Conservation (phyloP, 2,329 filamentous ascomycete species). For the Cladosporium sp. region DNA sequence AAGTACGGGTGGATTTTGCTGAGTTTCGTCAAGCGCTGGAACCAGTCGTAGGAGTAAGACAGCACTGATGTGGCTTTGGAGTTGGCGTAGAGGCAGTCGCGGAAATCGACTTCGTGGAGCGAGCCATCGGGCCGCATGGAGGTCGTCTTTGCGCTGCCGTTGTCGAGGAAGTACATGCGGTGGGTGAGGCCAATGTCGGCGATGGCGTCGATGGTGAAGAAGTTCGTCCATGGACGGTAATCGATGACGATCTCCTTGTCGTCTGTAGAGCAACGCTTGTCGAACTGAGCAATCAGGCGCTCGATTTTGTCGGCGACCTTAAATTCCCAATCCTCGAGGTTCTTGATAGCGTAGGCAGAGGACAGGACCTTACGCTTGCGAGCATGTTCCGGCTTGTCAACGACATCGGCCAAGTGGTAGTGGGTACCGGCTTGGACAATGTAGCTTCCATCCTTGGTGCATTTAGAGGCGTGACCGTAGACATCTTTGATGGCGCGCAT, state of each 20-base stretch:
- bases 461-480: not conserved
- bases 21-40: not conserved
- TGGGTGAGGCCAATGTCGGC: not conserved
- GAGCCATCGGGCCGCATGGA: not conserved
- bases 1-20: not conserved
- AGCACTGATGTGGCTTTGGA: not conserved
- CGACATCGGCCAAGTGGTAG: not conserved
- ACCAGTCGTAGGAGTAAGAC: not conserved
- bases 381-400: not conserved
- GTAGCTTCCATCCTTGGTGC: not conserved
- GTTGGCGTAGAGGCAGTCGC: not conserved
- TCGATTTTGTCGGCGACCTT: not conserved
- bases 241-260: not conserved
- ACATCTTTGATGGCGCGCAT: not conserved
- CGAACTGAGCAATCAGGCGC: not conserved
- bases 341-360: not conserved
- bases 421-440: not conserved
- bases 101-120: not conserved
- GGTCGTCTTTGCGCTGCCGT: not conserved
- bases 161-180: not conserved
- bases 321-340: not conserved
- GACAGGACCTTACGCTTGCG: not conserved
- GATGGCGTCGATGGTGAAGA: constrained; percentile 15
- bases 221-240: not conserved
- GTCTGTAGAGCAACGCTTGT: not conserved